Percentiles rank a stretch among this genome's conserved stretches.
Evolutionary conservation across 441 rosid species (phyloP).

Genomic region (Syzygium syzygioides): DNA sequence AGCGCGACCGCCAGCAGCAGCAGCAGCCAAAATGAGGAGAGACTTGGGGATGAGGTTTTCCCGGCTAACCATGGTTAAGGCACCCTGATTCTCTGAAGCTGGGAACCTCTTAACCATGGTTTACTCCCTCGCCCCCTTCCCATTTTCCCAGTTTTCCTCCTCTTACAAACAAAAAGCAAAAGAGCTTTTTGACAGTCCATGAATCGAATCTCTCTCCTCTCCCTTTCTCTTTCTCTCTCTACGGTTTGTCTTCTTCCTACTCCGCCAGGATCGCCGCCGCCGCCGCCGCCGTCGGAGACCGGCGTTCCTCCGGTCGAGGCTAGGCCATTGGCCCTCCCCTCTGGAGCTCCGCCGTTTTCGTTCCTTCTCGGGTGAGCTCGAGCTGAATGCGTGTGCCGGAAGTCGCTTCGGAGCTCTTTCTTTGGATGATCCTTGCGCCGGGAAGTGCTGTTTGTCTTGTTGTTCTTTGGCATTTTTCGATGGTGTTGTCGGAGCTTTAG

Average conservation of each 20-base stretch:
- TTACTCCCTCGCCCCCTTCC: slow-evolving; percentile 18
- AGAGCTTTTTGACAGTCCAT: neutral
- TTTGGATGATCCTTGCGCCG: neutral
- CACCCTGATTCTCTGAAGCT: neutral
- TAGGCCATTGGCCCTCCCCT: neutral
- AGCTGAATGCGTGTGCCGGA: neutral
- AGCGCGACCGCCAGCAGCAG: slow-evolving; percentile 2
- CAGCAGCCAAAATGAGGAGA: neutral
- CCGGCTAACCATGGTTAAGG: slow-evolving; percentile 25
- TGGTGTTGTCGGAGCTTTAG: neutral
- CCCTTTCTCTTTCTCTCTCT: slow-evolving; percentile 7
- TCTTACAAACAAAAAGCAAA: neutral
- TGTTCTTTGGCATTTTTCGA: neutral
- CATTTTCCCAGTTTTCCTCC: neutral
- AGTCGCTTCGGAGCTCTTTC: neutral
- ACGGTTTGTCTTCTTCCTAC: slow-evolving; percentile 1
- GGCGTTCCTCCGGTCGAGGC: neutral
- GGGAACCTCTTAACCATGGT: slow-evolving; percentile 20
- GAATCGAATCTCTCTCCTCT: neutral
- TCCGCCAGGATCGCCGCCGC: slow-evolving; percentile 12
- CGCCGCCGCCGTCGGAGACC: slow-evolving; percentile 42
- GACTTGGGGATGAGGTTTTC: slow-evolving; percentile 3
- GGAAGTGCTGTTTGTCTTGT: neutral
- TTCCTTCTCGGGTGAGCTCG: neutral
- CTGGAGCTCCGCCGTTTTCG: slow-evolving; percentile 9